Evolutionary conservation across 805 yeast species (phyloP), one percentile per base, ranked within the genome.

Genomic region (Candida germanica): DNA sequence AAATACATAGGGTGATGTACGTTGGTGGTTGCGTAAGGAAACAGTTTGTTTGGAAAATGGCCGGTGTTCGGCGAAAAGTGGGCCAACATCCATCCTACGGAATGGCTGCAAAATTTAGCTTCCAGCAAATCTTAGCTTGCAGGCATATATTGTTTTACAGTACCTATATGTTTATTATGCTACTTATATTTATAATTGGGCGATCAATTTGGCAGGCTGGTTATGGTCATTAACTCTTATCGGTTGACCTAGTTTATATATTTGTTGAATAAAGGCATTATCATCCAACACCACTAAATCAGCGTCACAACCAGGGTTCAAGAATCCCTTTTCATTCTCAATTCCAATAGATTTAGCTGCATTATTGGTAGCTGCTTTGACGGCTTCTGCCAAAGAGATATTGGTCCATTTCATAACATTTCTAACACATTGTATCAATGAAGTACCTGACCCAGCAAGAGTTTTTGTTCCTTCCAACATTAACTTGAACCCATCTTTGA

Each of bases 361-460:
- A 44, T 71, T 69, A 40, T 73, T 70, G 27, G 82, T 77, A 29
- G 69, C 77, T 3, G 79, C 66, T 44, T 69, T 61, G n/a, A 77
- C 61, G n/a, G 80, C 81, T 48, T 71, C 64, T 7, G 75, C 71
- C 38, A 77, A 58, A 4, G 71, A 44, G 17, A 75, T 56, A 16
- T 59, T 56, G 4, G 74, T 60, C 83, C 83, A 77, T 29, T 56
- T 42, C 50, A 68, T 61, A 35, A 75, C 59, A 53, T 77, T 75
- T 41, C 73, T 59, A 21, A 76, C 54, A 49, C 79, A 72, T 35
- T 64, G 64, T 17, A 75, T 69, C 34, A 76, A 64, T 20, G 73
- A 68, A 6, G 80, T 73, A n/a, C 79, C 80, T 13, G 78, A 71
- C 18, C 83, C 83, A 7, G 83, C 83, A 54, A 77, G 70, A 6